These are phyloP conservation scores for Aspergillus sp. DNA, from an alignment of 2,329 filamentous ascomycete species.

Conservation along the genomic window DNA sequence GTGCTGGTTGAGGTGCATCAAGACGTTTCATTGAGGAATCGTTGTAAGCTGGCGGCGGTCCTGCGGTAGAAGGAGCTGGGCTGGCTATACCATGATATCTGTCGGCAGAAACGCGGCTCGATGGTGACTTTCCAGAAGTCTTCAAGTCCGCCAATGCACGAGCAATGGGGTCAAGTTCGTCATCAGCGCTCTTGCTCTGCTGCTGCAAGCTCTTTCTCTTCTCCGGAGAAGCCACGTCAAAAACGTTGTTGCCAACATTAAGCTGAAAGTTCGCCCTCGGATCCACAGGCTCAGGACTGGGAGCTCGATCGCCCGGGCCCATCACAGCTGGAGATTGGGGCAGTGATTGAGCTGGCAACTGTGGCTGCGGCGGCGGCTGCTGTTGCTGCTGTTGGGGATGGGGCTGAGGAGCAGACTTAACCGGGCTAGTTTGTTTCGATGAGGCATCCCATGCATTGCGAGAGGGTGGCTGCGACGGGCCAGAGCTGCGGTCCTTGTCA, in stretches of 20 bases:
- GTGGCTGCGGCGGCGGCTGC: not conserved
- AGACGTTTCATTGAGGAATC: slow-evolving; percentile 65
- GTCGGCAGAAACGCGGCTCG: slow-evolving; percentile 84
- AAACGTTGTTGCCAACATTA: slow-evolving; percentile 93
- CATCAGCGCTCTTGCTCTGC: slow-evolving; percentile 40
- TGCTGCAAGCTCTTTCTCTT: slow-evolving; percentile 40
- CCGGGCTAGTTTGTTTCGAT: slow-evolving; percentile 36
- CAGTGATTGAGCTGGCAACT: slow-evolving; percentile 4
- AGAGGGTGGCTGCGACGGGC: slow-evolving; percentile 26
- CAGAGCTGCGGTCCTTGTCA: slow-evolving; percentile 53
- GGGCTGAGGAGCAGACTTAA: slow-evolving; percentile 34
- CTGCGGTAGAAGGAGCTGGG: slow-evolving; percentile 51
- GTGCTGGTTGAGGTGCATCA: slow-evolving; percentile 82
- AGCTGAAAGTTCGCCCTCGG: slow-evolving; percentile 87
- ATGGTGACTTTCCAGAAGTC: slow-evolving; percentile 73
- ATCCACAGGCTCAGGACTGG: slow-evolving; percentile 79
- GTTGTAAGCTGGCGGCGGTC: slow-evolving; percentile 76
- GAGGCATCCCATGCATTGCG: slow-evolving; percentile 50
- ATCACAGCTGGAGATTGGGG: slow-evolving; percentile 5
- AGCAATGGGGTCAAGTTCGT: slow-evolving; percentile 80
- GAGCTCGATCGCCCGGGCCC: slow-evolving; percentile 23
- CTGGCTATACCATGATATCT: slow-evolving; percentile 90
- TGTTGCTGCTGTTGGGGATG: slow-evolving; percentile 3
- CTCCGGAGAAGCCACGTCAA: slow-evolving; percentile 79
- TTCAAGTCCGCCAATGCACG: slow-evolving; percentile 88